phyloP scores from a whole-genome alignment of 495 filamentous ascomycete genomes.

The Aspergillus baeticus region DNA sequence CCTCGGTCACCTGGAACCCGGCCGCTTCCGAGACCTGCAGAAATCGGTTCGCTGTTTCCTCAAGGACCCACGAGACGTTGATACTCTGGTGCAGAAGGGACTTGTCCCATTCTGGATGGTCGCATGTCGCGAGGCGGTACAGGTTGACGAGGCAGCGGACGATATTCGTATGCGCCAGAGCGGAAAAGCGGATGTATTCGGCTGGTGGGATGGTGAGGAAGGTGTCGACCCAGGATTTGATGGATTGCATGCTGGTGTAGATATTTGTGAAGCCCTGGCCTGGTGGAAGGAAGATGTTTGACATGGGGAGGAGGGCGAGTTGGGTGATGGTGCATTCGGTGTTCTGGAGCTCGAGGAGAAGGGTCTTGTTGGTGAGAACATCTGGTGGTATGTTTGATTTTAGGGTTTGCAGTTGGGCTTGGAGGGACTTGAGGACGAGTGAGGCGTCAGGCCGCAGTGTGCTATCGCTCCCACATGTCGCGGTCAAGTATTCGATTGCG shows the following conservation, averaged over 20 bases:
- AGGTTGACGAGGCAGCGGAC: not conserved
- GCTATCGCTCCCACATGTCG: not conserved
- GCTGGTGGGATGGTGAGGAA: conserved; percentile 4
- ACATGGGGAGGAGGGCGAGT: not conserved
- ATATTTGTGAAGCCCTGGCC: conserved; percentile 6
- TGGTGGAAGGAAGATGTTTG: not conserved
- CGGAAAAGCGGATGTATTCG: conserved; percentile 1
- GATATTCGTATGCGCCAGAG: not conserved
- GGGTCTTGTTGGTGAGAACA: not conserved
- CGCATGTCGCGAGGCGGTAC: not conserved
- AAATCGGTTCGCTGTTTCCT: too few species aligned
- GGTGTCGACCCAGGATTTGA: conserved; percentile 8
- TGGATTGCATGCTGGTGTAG: not conserved
- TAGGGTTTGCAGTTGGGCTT: not conserved
- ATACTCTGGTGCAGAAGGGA: too few species aligned
- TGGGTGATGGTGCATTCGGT: conserved; percentile 2
- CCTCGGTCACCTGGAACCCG: too few species aligned
- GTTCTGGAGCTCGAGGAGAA: not conserved
- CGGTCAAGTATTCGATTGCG: not conserved
- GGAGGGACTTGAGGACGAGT: not conserved
- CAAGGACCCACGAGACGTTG: too few species aligned
- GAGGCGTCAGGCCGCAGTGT: not conserved
- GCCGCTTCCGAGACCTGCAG: too few species aligned
- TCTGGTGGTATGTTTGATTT: conserved; percentile 1
- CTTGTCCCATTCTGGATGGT: conserved; percentile 9